Evolutionary conservation across 1,284 basidiomycete genomes (phyloP).

Genomic region (Afroboletus lepidellus): DNA sequence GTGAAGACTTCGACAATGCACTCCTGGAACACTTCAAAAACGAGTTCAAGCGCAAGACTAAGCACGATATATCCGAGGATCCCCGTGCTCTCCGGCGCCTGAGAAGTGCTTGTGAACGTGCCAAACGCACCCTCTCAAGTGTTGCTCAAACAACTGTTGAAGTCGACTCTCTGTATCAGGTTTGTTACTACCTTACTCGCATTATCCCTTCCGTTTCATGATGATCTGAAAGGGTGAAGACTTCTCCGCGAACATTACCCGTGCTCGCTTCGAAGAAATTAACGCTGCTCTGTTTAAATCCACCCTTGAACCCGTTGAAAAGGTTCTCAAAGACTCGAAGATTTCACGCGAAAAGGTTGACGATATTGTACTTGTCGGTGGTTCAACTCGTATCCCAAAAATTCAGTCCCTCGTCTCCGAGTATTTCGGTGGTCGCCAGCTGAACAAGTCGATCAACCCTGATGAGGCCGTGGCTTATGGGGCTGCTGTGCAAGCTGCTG

Average conservation of each 20-base stretch:
- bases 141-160: conserved; percentile 98
- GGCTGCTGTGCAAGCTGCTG: conserved; percentile 97
- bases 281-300: conserved; percentile 94
- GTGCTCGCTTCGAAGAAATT: conserved; percentile 99
- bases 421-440: conserved; percentile 94
- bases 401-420: conserved; percentile 98
- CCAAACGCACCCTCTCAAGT: conserved; percentile 97
- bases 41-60: conserved; percentile 98
- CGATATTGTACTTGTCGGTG: conserved; percentile 99
- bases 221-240: conserved; percentile 66
- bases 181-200: conserved; percentile 33
- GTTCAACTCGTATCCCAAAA: conserved; percentile 99
- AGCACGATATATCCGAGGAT: conserved; percentile 95
- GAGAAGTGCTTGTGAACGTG: conserved; percentile 97
- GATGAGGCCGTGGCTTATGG: conserved; percentile 95
- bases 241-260: conserved; percentile 95
- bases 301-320: conserved; percentile 97
- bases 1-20: conserved; percentile 98
- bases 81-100: conserved; percentile 94
- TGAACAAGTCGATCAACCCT: conserved; percentile 99
- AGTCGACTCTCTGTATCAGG: conserved; percentile 97
- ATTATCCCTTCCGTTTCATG: conserved; percentile 11
- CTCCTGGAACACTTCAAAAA: conserved; percentile 97
- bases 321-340: conserved; percentile 99
- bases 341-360: conserved; percentile 96